Evolutionary conservation across 1,284 basidiomycete species (phyloP), one percentile per base, ranked within the genome.

Genomic region (Rhodotorula sp.): DNA sequence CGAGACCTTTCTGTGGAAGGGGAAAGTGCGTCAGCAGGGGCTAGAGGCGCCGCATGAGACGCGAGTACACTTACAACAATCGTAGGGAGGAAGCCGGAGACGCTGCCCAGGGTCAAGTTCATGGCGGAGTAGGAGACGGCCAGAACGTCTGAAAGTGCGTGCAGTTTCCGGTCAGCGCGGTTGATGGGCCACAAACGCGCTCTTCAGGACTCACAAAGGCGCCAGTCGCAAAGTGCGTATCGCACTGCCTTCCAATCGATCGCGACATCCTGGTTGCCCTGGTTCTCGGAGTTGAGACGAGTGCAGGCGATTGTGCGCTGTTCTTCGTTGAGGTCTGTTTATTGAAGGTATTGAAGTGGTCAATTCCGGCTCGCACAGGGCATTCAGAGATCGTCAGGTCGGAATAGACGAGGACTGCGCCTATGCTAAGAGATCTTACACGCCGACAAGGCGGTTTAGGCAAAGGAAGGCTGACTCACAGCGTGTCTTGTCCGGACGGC

Each of bases 21-120:
- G 1, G 62, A 28, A 18, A 60, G 31, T 2, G 18, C 6, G 19
- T 10, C 8, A 14, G 1, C 16, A 16, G 26, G 45, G 7, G 14
- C 26, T 10, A 14, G 19, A 21, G 48, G 10, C 1, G 10, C 38
- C 12, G 38, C n/a, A 6, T 23, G 21, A 6, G 21, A 59, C 8
- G 2, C 34, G 31, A 21, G 45, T 28, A 15, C 16, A 31, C 47
- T 16, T 85, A 43, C 76, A 60, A 78, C 87, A 77, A 93, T 92
- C 23, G 62, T 65, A 14, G 68, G 66, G 12, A 76, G 31, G 82
- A 93, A 94, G 0, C 90, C 92, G 3, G 88, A 88, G 58, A 91
- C 88, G 4, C 88, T 89, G 15, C 90, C 89, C 3, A 93, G 84
- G 2, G 88, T 88, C 64, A 88, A 86, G 80, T 94, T 94, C 70